Conservation (phyloP, 192 early-diverging fungal species). For the Entophlyctis helioformis region DNA sequence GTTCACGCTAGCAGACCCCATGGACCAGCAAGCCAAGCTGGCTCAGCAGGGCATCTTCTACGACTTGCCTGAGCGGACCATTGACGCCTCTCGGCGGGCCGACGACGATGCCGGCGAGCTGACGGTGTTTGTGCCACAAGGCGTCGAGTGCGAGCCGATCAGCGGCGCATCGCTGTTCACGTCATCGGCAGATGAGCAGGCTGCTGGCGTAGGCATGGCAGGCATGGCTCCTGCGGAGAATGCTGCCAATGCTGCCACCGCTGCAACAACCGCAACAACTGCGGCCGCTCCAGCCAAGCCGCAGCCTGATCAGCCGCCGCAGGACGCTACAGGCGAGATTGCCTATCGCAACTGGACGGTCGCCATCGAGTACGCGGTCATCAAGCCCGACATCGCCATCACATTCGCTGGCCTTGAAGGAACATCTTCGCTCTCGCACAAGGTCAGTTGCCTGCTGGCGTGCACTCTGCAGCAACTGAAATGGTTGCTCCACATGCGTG, state of each 20-base stretch:
- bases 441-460: neutral
- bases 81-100: slow-evolving; percentile 11
- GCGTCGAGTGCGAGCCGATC: slow-evolving; percentile 3
- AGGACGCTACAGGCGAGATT: no score
- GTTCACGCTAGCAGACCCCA: slow-evolving; percentile 12
- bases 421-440: neutral
- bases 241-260: neutral
- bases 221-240: neutral
- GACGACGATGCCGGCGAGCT: slow-evolving; percentile 29
- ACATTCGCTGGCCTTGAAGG: neutral
- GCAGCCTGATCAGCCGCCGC: neutral
- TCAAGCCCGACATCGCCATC: no score
- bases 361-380: neutral
- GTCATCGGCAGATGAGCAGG: no score
- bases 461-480: neutral
- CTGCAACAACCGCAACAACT: no score
- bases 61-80: slow-evolving; percentile 14
- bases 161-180: no score
- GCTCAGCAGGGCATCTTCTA: slow-evolving; percentile 7
- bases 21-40: slow-evolving; percentile 1
- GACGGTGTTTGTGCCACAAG: slow-evolving; percentile 13
- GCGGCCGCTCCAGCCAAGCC: neutral
- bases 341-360: no score
- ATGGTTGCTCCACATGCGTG: no score
- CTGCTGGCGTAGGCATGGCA: no score